Conservation (phyloP, 495 filamentous ascomycete species). For the Amniculicola lignicola region DNA sequence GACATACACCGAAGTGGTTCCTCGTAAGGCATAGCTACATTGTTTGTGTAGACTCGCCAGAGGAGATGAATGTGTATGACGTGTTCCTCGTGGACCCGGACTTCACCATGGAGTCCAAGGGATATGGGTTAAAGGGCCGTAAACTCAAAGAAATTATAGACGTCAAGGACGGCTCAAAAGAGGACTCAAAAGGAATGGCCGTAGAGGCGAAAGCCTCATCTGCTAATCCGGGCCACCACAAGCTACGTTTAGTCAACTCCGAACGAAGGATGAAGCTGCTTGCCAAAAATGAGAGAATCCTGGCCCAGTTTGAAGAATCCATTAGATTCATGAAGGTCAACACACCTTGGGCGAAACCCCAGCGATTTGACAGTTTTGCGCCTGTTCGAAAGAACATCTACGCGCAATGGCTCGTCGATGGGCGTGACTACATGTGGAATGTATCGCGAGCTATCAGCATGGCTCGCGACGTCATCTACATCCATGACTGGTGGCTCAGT, state of each 20-base stretch:
- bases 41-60: slow-evolving; percentile 94
- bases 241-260: slow-evolving; percentile 75
- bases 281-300: slow-evolving; percentile 82
- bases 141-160: slow-evolving; percentile 51
- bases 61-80: slow-evolving; percentile 98
- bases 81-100: slow-evolving; percentile 89
- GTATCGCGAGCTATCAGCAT: slow-evolving; percentile 95
- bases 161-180: too few relatives aligned
- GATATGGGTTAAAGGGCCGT: slow-evolving; percentile 52
- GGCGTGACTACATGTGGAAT: slow-evolving; percentile 98
- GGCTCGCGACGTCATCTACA: slow-evolving; percentile 97
- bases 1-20: slow-evolving; percentile 95
- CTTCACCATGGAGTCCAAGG: slow-evolving; percentile 73
- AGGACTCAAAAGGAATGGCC: too few relatives aligned
- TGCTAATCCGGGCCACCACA: slow-evolving; percentile 66
- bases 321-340: slow-evolving; percentile 77
- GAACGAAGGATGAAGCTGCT: slow-evolving; percentile 89
- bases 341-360: slow-evolving; percentile 74
- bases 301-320: slow-evolving; percentile 90
- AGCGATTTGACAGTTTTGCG: slow-evolving; percentile 92
- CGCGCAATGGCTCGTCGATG: slow-evolving; percentile 96
- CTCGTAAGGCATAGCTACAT: slow-evolving; percentile 96
- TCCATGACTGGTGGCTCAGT: slow-evolving; percentile 99
- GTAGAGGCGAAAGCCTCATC: slow-evolving; percentile 61
- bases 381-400: slow-evolving; percentile 82